These are phyloP conservation scores for Bipolaris bicolor DNA, from an alignment of 2,329 filamentous ascomycete species.

Conservation along the genomic window DNA sequence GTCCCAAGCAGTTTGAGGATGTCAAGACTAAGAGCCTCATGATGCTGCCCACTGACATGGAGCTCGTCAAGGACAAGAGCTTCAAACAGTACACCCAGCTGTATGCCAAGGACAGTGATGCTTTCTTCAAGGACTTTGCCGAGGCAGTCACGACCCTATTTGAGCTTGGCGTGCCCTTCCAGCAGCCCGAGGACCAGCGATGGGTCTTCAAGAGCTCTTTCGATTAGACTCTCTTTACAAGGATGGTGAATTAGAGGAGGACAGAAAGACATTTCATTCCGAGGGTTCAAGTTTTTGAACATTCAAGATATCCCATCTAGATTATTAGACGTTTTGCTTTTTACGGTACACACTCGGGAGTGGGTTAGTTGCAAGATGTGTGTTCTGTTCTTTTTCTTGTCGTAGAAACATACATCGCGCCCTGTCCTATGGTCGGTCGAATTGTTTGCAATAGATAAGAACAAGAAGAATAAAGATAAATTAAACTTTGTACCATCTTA, in stretches of 20 bases:
- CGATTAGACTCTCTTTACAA: constrained; percentile 31
- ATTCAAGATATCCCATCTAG: constrained; percentile 42
- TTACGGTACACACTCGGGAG: not conserved
- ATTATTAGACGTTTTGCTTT: constrained; percentile 29
- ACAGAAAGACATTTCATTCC: constrained; percentile 3
- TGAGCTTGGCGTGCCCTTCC: constrained; percentile 91
- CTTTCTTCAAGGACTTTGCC: constrained; percentile 93
- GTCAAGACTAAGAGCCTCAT: constrained; percentile 85
- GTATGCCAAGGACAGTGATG: constrained; percentile 89
- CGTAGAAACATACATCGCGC: not conserved
- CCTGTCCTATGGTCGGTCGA: not conserved
- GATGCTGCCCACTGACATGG: constrained; percentile 96
- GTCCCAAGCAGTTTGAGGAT: constrained; percentile 89
- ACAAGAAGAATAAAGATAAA: not conserved
- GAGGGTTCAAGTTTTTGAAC: constrained; percentile 21
- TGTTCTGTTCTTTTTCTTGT: not conserved
- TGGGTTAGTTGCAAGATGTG: not conserved
- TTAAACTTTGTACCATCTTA: no score
- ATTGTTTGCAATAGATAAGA: not conserved
- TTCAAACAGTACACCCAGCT: constrained; percentile 81
- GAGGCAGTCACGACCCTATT: constrained; percentile 81
- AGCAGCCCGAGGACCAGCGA: constrained; percentile 55
- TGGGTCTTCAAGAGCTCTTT: constrained; percentile 56
- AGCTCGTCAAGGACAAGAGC: constrained; percentile 83
- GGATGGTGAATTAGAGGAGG: not conserved